Conservation (phyloP, 2,329 filamentous ascomycete genomes). For the Cytospora leucostoma region DNA sequence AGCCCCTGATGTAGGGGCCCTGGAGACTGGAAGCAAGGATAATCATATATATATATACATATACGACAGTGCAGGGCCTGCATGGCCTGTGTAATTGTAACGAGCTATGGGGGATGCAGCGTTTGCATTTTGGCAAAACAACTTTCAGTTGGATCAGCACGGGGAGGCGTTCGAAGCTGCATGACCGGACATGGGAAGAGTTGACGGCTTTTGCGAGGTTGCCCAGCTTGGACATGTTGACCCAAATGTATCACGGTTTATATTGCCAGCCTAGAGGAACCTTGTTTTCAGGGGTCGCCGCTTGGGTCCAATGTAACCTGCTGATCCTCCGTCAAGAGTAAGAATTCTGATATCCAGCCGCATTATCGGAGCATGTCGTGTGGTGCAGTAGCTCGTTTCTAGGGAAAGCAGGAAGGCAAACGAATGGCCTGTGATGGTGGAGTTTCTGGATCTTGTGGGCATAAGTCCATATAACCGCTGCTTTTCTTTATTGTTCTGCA, state of each 20-base stretch:
- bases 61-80: constrained; percentile 8
- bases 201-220: not conserved
- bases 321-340: not conserved
- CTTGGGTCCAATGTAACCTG: not conserved
- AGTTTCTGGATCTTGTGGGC: not conserved
- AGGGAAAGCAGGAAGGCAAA: not conserved
- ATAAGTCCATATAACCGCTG: constrained; percentile 14
- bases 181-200: constrained; percentile 9
- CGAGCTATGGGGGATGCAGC: constrained; percentile 22
- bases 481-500: not conserved
- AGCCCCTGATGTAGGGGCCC: constrained; percentile 14
- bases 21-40: not conserved
- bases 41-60: not conserved
- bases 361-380: not conserved
- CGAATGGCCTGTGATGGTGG: constrained; percentile 12
- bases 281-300: not conserved
- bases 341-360: not conserved
- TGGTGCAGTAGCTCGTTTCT: not conserved
- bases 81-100: constrained; percentile 27
- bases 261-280: not conserved
- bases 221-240: not conserved
- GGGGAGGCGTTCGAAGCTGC: constrained; percentile 17
- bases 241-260: not conserved
- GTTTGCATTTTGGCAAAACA: constrained; percentile 22
- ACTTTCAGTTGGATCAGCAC: constrained; percentile 21